phyloP scores from a whole-genome alignment of 441 rosid genomes.

The California macrophylla region DNA sequence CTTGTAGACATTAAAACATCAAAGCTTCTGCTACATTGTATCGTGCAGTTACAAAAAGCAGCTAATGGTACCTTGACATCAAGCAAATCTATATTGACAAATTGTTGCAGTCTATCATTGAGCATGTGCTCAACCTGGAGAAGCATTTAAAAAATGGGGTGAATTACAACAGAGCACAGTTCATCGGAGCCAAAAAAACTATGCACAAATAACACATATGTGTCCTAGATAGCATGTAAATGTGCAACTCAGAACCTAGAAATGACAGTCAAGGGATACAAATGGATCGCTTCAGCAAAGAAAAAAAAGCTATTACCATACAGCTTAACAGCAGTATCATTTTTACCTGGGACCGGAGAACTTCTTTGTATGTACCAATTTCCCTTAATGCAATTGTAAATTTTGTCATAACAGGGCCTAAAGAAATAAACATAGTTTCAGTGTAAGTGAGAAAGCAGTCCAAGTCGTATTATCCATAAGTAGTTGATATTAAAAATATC shows the following conservation, averaged over 20 bases:
- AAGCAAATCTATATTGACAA: constrained; percentile 75
- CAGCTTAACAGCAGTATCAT: not conserved
- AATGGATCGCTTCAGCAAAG: not conserved
- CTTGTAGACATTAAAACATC: not conserved
- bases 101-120: constrained; percentile 90
- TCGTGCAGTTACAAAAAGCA: constrained; percentile 15
- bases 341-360: constrained; percentile 88
- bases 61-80: constrained; percentile 78
- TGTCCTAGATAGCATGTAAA: constrained; percentile 2
- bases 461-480: not conserved
- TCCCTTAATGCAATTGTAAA: constrained; percentile 97
- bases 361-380: constrained; percentile 97
- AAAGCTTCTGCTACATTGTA: not conserved
- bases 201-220: not conserved
- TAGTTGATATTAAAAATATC: not conserved
- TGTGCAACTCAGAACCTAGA: not conserved
- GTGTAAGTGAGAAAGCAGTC: not conserved
- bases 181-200: not conserved
- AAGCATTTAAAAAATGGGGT: constrained; percentile 9
- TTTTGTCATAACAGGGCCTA: constrained; percentile 99
- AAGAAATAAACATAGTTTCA: constrained; percentile 20
- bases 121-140: constrained; percentile 93
- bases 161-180: constrained; percentile 3
- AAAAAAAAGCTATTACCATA: not conserved
- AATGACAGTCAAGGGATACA: not conserved